Conservation (phyloP, 306 rosid genomes). For the Prunus mongolica region DNA sequence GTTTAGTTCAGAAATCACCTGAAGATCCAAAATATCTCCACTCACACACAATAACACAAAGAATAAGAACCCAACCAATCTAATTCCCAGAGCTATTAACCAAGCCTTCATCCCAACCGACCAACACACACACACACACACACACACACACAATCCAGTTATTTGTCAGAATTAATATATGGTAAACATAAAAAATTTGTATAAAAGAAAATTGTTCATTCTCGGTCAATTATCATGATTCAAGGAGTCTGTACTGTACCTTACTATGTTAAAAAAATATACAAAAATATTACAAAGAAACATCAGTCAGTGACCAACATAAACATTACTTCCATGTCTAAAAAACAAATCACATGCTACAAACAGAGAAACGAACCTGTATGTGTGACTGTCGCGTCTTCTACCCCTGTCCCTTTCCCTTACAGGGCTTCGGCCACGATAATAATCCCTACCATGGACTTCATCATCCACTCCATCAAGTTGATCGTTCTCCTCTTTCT, state of each 20-base stretch:
- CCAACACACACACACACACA: background rate
- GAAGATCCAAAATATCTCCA: background rate
- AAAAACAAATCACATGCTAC: background rate
- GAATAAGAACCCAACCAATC: background rate
- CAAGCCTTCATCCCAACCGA: background rate
- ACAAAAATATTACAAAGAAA: background rate
- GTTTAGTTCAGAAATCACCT: background rate
- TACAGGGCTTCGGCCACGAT: slow-evolving; percentile 84
- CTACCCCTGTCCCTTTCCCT: slow-evolving; percentile 89
- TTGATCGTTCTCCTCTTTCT: slow-evolving; percentile 83
- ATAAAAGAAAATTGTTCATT: background rate
- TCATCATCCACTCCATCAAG: slow-evolving; percentile 67
- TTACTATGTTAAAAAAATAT: background rate
- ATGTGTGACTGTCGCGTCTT: slow-evolving; percentile 84
- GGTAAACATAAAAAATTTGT: background rate
- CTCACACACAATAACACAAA: background rate
- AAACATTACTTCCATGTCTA: no score
- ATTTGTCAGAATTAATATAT: background rate
- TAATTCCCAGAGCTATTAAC: background rate
- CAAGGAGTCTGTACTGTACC: background rate
- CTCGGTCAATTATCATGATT: background rate
- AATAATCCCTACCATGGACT: slow-evolving; percentile 65
- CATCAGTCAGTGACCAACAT: background rate
- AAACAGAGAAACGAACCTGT: slow-evolving; percentile 48
- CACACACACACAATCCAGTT: no score